Conservation (phyloP, 495 filamentous ascomycete genomes). For the Aspergillus baeticus region DNA sequence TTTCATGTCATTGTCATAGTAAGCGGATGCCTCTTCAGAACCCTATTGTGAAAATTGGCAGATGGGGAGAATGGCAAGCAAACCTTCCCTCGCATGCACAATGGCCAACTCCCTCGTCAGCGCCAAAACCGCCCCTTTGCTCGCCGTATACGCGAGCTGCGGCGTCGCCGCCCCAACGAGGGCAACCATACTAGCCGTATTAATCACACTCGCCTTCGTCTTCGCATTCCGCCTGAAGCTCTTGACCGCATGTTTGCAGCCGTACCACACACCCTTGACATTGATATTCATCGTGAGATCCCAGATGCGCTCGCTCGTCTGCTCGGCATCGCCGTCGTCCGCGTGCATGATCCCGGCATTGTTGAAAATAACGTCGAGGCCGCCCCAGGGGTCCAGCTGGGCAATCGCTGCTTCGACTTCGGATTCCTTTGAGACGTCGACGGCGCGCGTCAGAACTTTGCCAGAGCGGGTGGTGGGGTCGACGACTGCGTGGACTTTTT, state of each 20-base stretch:
- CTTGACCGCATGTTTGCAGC: conserved; percentile 93
- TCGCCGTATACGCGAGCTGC: conserved; percentile 96
- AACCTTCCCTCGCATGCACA: conserved; percentile 83
- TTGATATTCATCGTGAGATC: conserved; percentile 92
- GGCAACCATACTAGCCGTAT: conserved; percentile 91
- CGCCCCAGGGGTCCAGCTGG: conserved; percentile 77
- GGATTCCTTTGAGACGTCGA: conserved; percentile 70
- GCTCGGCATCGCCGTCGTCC: conserved; percentile 79
- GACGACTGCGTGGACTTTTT: conserved; percentile 62
- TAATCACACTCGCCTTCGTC: conserved; percentile 79
- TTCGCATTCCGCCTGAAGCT: conserved; percentile 81
- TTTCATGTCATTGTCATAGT: too few species aligned
- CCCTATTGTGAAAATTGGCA: too few species aligned
- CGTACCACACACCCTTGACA: conserved; percentile 98
- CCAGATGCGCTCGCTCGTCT: conserved; percentile 89
- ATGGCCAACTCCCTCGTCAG: conserved; percentile 80
- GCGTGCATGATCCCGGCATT: conserved; percentile 99
- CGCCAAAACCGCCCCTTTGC: conserved; percentile 90
- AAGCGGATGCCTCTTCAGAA: too few species aligned
- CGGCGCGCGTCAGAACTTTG: conserved; percentile 33
- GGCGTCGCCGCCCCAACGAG: conserved; percentile 92
- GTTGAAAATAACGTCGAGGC: conserved; percentile 96
- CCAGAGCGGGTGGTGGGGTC: conserved; percentile 59
- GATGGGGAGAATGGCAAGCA: too few species aligned
- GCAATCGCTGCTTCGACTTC: conserved; percentile 69